Conservation (phyloP, 345 rosid genomes). For the Gossypium stocksii region DNA sequence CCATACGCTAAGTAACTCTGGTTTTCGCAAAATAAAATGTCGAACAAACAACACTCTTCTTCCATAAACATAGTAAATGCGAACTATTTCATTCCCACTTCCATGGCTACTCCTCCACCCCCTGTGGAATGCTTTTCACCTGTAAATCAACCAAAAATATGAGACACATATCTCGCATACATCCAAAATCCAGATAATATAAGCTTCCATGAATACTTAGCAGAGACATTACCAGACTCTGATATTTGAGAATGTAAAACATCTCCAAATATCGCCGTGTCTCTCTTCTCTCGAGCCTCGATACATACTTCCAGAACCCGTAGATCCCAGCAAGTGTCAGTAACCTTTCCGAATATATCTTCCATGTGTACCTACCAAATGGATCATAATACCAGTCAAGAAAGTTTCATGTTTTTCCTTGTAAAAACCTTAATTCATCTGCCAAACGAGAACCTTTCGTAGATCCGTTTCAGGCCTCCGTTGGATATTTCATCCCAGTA, state of each 20-base stretch:
- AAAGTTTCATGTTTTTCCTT: background rate
- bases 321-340: conserved; percentile 58
- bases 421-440: background rate
- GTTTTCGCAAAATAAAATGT: no score
- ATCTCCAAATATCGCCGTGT: conserved; percentile 61
- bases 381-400: background rate
- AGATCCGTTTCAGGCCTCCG: conserved; percentile 66
- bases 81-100: no score
- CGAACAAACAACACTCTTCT: no score
- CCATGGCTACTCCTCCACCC: no score
- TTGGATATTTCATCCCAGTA: conserved; percentile 64
- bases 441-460: conserved; percentile 54
- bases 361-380: conserved; percentile 49
- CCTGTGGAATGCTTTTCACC: no score
- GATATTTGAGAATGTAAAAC: conserved; percentile 61
- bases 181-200: no score
- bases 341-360: conserved; percentile 57
- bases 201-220: no score
- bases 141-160: no score
- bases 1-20: no score
- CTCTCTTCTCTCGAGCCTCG: conserved; percentile 58
- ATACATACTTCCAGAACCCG: conserved; percentile 71
- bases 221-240: conserved; percentile 34
- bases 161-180: no score
- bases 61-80: no score